These are phyloP conservation scores for Ochromonas danica DNA, from an alignment of 108 stramenopile genomes.

Conservation along the genomic window DNA sequence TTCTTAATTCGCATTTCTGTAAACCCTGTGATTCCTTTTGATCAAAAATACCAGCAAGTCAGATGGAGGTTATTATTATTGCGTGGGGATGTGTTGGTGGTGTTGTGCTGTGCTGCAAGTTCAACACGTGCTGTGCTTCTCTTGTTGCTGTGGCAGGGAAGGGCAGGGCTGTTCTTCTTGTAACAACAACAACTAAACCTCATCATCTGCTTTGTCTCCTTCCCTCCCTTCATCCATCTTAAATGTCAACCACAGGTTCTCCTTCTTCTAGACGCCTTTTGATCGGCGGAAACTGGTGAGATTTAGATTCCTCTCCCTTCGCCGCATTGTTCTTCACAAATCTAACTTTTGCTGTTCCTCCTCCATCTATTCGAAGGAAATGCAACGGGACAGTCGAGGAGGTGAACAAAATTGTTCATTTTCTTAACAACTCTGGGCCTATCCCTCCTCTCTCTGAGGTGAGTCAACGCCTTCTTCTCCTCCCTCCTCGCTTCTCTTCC, in stretches of 20 bases:
- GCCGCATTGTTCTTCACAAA: background rate
- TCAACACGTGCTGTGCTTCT: too few species aligned
- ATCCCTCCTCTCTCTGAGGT: conserved; percentile 64
- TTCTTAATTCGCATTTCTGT: too few species aligned
- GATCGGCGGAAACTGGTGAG: conserved; percentile 90
- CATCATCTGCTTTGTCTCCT: too few species aligned
- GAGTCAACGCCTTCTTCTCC: background rate
- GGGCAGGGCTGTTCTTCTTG: too few species aligned
- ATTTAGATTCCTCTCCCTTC: background rate
- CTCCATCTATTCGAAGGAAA: conserved; percentile 58
- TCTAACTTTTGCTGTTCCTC: background rate
- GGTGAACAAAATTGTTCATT: conserved; percentile 65
- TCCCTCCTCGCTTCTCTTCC: conserved; percentile 3
- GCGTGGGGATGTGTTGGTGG: too few species aligned
- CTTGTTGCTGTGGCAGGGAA: too few species aligned
- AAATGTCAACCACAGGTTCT: background rate
- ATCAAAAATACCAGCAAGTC: too few species aligned
- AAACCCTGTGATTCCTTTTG: too few species aligned
- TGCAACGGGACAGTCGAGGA: conserved; percentile 83
- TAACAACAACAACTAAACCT: too few species aligned
- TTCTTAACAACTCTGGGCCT: conserved; percentile 76
- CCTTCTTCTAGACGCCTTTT: conserved; percentile 62
- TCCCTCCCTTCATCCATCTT: too few species aligned
- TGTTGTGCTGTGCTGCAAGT: too few species aligned
- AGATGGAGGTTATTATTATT: too few species aligned